Conservation (phyloP, 345 rosid genomes). For the Corchorus capsularis region DNA sequence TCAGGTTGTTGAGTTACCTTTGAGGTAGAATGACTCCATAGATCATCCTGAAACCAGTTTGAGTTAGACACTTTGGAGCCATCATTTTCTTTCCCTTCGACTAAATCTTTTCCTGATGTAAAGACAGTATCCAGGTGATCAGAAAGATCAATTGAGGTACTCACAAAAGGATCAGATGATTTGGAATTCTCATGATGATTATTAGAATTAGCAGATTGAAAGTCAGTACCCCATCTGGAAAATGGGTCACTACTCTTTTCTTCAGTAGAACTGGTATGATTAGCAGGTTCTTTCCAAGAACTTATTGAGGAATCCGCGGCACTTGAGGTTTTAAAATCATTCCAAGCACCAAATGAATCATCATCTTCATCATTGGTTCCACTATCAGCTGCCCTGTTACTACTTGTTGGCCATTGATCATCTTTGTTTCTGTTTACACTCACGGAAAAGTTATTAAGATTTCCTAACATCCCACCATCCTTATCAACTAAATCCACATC, state of each 20-base stretch:
- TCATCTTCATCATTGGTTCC: conserved; percentile 40
- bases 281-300: conserved; percentile 31
- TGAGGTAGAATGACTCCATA: conserved; percentile 33
- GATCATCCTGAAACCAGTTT: conserved; percentile 56
- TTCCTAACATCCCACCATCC: conserved; percentile 23
- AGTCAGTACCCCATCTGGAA: conserved; percentile 58
- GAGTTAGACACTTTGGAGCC: conserved; percentile 34
- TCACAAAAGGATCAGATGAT: conserved; percentile 42
- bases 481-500: conserved; percentile 20
- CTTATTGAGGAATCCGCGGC: conserved; percentile 28
- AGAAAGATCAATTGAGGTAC: conserved; percentile 52
- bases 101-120: conserved; percentile 45
- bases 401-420: conserved; percentile 39
- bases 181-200: conserved; percentile 29
- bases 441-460: conserved; percentile 13
- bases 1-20: conserved; percentile 29
- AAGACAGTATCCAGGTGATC: conserved; percentile 58
- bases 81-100: conserved; percentile 32
- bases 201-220: conserved; percentile 45
- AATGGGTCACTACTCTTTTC: conserved; percentile 39
- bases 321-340: conserved; percentile 57
- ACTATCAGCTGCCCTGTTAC: conserved; percentile 28
- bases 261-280: conserved; percentile 23
- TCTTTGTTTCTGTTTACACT: conserved; percentile 31
- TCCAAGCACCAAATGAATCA: conserved; percentile 66